Evolutionary conservation across 208 protist genomes (phyloP).

Genomic region (Acanthamoeba lenticulata): DNA sequence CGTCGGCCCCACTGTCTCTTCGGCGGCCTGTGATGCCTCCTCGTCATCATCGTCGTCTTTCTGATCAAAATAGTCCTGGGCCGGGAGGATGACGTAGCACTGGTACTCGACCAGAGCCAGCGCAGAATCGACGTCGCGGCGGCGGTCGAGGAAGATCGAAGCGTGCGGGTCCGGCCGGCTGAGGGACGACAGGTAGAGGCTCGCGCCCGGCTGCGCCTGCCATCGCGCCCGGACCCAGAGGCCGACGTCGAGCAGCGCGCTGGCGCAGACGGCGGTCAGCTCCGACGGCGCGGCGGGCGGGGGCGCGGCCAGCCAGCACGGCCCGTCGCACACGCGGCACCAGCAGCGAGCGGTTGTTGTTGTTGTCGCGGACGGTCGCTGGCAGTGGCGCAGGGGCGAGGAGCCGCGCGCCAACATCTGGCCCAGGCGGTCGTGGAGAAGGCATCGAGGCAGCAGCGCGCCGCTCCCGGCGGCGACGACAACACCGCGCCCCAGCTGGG

Average conservation of each 20-base stretch:
- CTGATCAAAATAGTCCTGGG: no score
- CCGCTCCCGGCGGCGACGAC: neutral
- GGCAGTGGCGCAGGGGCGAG: no score
- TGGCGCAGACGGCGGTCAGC: neutral
- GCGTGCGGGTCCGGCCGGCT: neutral
- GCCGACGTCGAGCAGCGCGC: neutral
- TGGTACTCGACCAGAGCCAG: neutral
- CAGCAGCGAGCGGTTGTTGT: neutral
- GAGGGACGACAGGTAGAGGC: neutral
- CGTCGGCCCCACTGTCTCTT: neutral
- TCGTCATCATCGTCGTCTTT: neutral
- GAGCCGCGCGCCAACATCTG: neutral
- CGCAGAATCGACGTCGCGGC: no score
- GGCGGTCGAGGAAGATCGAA: neutral
- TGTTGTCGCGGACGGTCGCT: no score
- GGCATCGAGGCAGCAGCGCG: neutral
- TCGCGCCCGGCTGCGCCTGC: neutral
- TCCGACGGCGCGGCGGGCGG: neutral
- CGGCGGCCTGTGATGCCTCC: neutral
- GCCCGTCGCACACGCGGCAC: neutral
- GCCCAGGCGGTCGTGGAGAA: neutral
- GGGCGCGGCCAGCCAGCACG: neutral
- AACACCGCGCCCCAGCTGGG: neutral
- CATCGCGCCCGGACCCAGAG: neutral
- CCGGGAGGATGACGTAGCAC: neutral